Conservation (phyloP, 257 asterid genomes). For the Jasminum sambac region DNA sequence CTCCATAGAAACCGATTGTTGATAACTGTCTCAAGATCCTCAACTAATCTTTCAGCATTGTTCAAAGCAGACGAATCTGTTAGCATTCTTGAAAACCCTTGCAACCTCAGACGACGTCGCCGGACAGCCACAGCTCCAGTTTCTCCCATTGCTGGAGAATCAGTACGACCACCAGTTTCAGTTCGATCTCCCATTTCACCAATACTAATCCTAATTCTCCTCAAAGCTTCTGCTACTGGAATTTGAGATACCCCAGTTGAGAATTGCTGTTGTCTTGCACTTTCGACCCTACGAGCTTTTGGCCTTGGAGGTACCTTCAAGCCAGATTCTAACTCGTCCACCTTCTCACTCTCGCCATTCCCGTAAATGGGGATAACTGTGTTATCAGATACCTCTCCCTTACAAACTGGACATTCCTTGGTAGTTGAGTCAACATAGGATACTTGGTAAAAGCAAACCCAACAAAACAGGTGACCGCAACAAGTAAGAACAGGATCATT, state of each 20-base stretch:
- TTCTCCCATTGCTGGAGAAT: conserved; percentile 31
- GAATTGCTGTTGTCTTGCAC: conserved; percentile 48
- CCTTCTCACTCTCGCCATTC: conserved; percentile 36
- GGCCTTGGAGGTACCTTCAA: conserved; percentile 54
- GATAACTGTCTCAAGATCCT: conserved; percentile 70
- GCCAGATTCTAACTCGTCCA: conserved; percentile 33
- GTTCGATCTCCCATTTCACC: conserved; percentile 40
- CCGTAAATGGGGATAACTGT: conserved; percentile 48
- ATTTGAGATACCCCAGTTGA: conserved; percentile 37
- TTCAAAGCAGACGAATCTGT: conserved; percentile 75
- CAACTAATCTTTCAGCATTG: conserved; percentile 70
- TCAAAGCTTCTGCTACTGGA: conserved; percentile 55
- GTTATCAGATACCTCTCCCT: conserved; percentile 55
- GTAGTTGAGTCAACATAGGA: conserved; percentile 44
- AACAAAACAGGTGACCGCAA: conserved; percentile 61
- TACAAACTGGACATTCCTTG: conserved; percentile 57
- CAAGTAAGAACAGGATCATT: conserved; percentile 51
- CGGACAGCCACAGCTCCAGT: conserved; percentile 38
- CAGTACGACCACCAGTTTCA: conserved; percentile 28
- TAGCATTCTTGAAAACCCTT: conserved; percentile 60
- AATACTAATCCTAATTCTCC: conserved; percentile 52
- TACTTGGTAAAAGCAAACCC: conserved; percentile 59
- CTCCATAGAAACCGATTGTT: conserved; percentile 40
- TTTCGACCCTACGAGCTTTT: conserved; percentile 52
- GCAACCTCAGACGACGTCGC: conserved; percentile 47